These are phyloP conservation scores for Gaeumannomyces sp. DNA, from an alignment of 2,329 filamentous ascomycete species.

Conservation along the genomic window DNA sequence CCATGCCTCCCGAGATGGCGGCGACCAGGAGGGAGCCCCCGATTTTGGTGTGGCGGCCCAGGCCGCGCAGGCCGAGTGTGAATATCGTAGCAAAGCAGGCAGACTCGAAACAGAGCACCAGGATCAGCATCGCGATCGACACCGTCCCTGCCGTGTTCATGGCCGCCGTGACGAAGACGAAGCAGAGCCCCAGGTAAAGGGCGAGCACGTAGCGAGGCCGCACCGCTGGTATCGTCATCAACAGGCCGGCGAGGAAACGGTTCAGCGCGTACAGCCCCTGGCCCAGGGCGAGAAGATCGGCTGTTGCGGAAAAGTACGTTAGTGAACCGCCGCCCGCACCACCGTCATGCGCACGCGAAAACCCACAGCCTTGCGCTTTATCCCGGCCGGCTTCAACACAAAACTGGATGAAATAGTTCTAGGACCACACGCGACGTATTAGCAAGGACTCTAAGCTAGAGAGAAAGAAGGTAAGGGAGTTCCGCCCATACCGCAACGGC, in stretches of 20 bases:
- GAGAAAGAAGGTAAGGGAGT: not conserved
- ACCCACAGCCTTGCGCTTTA: slow-evolving; percentile 17
- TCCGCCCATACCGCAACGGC: slow-evolving; percentile 35
- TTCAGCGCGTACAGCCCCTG: slow-evolving; percentile 55
- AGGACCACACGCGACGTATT: not conserved
- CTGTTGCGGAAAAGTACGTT: slow-evolving; percentile 21
- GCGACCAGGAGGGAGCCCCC: slow-evolving; percentile 48
- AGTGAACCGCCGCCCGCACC: slow-evolving; percentile 6
- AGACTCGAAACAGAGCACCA: slow-evolving; percentile 51
- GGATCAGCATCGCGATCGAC: slow-evolving; percentile 48
- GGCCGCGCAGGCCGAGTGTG: slow-evolving; percentile 49
- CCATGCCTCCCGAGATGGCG: slow-evolving; percentile 48
- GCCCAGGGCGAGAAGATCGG: slow-evolving; percentile 51
- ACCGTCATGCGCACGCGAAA: not conserved
- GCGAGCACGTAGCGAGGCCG: slow-evolving; percentile 51
- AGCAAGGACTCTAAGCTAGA: not conserved
- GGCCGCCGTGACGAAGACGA: slow-evolving; percentile 47
- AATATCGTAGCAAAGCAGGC: slow-evolving; percentile 56
- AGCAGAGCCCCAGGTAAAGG: slow-evolving; percentile 43
- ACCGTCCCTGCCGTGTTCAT: slow-evolving; percentile 45
- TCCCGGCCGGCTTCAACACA: slow-evolving; percentile 24
- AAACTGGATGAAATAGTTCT: slow-evolving; percentile 50
- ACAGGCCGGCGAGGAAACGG: slow-evolving; percentile 47
- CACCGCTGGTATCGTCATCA: slow-evolving; percentile 45
- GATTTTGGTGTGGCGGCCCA: slow-evolving; percentile 50